Base-by-base conservation (phyloP, 108 stramenopile species). In the Nitzschia putrida region DNA sequence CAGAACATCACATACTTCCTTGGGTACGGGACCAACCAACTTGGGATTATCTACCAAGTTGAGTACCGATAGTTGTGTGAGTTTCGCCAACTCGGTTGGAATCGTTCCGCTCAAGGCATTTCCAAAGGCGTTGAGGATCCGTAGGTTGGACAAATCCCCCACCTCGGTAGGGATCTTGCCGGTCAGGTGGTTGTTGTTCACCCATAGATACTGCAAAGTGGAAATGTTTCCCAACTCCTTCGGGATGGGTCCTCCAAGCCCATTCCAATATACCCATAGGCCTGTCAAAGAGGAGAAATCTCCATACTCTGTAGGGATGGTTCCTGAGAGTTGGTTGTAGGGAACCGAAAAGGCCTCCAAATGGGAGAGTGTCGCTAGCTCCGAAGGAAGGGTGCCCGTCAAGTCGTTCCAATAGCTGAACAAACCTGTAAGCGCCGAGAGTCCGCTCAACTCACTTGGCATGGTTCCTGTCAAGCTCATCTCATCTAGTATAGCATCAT, bases 251-350 rank as follows among this genome's bases (percentile, higher is more conserved):
- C 74, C 74, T 14, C 24, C 21, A 41, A 77, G 47, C 8, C 47
- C 63, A 16, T 63, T 60, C 43, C 79, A 69, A 22, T 78, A 63
- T 38, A 85, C 39, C 38, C 56, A 68, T 18, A 86, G 51, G 39
- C 72, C 74, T 20, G 69, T 72, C n/a, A 85, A 57, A 37, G 49
- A 58, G 4, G 74, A 54, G 42, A 45, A 42, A 18, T 72, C 26
- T 20, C 66, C 53, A 40, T 69, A 57, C 25, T 57, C 56, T 7
- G 7, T 0, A 11, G 68, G 67, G 12, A 76, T 69, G 0, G 61
- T 69, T 0, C 75, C 75, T 11, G 40, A 39, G 38, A 76, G n/a
- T 0, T 34, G 20, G 34, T 68, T 76, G 60, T 76, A 56, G 14
- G 41, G 45, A 23, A 76, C 16, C 8, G 41, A 45, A 18, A 76